phyloP scores from a whole-genome alignment of 768 basidiomycete species.

The Psilocybe cyanescens region DNA sequence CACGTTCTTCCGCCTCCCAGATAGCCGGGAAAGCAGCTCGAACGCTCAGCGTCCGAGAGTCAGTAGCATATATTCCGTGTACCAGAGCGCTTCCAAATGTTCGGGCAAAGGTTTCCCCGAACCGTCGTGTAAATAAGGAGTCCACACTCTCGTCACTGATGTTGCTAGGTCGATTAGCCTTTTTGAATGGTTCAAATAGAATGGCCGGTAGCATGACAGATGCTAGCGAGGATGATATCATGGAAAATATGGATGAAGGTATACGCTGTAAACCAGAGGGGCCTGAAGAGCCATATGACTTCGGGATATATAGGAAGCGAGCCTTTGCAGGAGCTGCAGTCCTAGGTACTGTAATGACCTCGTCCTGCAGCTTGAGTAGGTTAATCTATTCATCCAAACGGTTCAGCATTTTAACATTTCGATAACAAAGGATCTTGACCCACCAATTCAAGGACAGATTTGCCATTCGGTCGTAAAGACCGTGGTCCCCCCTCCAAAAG shows the following conservation, averaged over 20 bases:
- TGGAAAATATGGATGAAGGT: conserved; percentile 43
- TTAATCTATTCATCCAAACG: conserved; percentile 59
- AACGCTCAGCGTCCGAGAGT: conserved; percentile 74
- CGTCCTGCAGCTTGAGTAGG: conserved; percentile 62
- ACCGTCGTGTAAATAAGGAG: conserved; percentile 71
- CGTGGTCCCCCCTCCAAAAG: conserved; percentile 87
- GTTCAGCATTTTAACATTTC: background rate
- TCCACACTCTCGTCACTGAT: conserved; percentile 81
- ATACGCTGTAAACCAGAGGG: conserved; percentile 54
- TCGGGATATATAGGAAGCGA: conserved; percentile 70
- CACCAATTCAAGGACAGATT: conserved; percentile 80
- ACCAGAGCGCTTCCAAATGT: conserved; percentile 80
- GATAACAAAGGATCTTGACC: conserved; percentile 24
- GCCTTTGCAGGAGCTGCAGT: conserved; percentile 74
- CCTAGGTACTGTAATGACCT: conserved; percentile 69
- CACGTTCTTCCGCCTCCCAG: conserved; percentile 69
- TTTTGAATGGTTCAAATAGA: conserved; percentile 61
- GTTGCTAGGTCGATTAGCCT: conserved; percentile 40
- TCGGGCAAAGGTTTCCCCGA: conserved; percentile 74
- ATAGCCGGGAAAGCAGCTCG: conserved; percentile 78
- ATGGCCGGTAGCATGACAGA: conserved; percentile 55
- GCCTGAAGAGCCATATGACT: conserved; percentile 23
- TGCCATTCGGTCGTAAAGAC: conserved; percentile 79
- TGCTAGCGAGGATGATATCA: conserved; percentile 44
- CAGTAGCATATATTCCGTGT: conserved; percentile 93